Percentiles rank a stretch among this genome's conserved stretches.
phyloP scores from a whole-genome alignment of 208 protist species.

The Trypanosoma lewisi region DNA sequence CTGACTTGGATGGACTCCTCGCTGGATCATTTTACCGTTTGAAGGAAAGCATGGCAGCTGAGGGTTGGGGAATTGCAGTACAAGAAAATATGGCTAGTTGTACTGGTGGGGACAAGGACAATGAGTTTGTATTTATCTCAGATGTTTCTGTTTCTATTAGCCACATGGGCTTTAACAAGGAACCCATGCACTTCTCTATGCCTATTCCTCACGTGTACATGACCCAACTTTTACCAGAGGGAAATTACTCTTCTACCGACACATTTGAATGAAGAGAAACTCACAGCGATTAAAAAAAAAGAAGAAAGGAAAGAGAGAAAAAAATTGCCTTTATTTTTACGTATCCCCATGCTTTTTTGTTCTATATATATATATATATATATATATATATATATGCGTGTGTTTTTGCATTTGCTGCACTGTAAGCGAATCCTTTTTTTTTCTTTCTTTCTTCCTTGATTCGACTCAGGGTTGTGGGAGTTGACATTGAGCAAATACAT shows the following conservation, averaged over 20 bases:
- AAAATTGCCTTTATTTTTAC: conserved; percentile 4
- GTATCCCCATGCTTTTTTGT: not conserved
- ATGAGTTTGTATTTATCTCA: conserved; percentile 16
- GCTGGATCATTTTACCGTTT: conserved; percentile 37
- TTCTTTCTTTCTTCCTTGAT: not conserved
- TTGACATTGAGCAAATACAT: not conserved
- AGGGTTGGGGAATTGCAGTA: conserved; percentile 55
- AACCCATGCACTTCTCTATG: conserved; percentile 13
- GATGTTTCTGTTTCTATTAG: conserved; percentile 13
- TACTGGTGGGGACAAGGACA: not conserved
- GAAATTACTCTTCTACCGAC: not conserved
- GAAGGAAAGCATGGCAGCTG: conserved; percentile 39
- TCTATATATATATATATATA: conserved; percentile 1
- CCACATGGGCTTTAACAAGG: not conserved
- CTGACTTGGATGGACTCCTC: conserved; percentile 26
- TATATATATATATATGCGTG: conserved; percentile 19
- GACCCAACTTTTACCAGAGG: conserved; percentile 8
- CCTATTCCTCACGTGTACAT: conserved; percentile 8
- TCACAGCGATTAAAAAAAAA: no score
- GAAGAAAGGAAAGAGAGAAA: no score
- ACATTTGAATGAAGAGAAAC: not conserved
- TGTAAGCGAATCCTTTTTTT: not conserved
- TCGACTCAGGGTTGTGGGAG: not conserved
- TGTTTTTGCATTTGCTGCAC: not conserved
- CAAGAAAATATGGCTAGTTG: conserved; percentile 1